Conservation (phyloP, 2,329 filamentous ascomycete genomes). For the Coniochaeta sp. region DNA sequence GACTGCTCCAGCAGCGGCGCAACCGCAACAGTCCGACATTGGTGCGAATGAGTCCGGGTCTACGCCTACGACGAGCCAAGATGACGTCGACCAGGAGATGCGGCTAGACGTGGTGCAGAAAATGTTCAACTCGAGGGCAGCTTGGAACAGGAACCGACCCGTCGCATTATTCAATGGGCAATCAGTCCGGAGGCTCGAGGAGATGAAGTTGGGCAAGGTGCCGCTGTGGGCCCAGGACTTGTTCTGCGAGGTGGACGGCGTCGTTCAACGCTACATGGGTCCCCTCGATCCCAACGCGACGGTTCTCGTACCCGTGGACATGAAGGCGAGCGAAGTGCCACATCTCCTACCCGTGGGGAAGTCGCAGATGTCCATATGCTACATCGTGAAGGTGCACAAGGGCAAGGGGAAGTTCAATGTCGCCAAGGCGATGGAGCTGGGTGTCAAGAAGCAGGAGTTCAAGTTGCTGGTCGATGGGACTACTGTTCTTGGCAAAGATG, state of each 20-base stretch:
- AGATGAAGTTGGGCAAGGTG: slow-evolving; percentile 60
- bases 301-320: slow-evolving; percentile 69
- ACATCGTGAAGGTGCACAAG: slow-evolving; percentile 72
- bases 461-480: slow-evolving; percentile 54
- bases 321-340: slow-evolving; percentile 63
- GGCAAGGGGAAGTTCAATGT: slow-evolving; percentile 76
- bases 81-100: not conserved
- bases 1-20: not conserved
- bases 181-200: slow-evolving; percentile 64
- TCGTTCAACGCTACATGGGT: slow-evolving; percentile 63
- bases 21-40: no score
- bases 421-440: slow-evolving; percentile 54
- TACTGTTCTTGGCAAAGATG: slow-evolving; percentile 56
- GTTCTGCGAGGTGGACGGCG: slow-evolving; percentile 55
- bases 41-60: not conserved
- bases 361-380: slow-evolving; percentile 66
- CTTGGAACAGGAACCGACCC: no score
- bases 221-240: slow-evolving; percentile 65
- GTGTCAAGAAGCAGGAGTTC: slow-evolving; percentile 54
- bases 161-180: no score
- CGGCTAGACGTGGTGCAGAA: not conserved
- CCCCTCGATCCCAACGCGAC: slow-evolving; percentile 60
- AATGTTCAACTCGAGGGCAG: not conserved
- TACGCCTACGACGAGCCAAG: not conserved
- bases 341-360: slow-evolving; percentile 63